Base-by-base conservation (phyloP, 768 basidiomycete species). In the Mycena sanguinolenta region DNA sequence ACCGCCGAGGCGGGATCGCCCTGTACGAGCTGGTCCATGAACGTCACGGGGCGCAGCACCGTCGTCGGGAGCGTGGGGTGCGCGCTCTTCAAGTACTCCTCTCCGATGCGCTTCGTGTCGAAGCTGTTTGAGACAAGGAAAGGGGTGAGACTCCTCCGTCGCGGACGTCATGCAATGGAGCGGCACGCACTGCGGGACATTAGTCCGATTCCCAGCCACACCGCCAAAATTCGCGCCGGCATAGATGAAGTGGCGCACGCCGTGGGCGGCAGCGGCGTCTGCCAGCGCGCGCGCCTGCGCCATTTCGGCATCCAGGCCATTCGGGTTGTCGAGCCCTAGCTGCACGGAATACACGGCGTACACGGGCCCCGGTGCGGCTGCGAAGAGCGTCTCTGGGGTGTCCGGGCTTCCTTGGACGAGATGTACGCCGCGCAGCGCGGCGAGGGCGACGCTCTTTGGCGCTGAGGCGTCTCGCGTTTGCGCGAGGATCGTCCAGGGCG, bases 261-360 rank as follows among this genome's bases (percentile, higher is more conserved):
- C 62, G n/a, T 63, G 61, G 1, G 36, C 58, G 12, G 68, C 68
- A 2, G 68, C 61, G 8, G 55, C 68, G 34, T 69, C 68, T 7
- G 68, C 68, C 3, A 69, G 62, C 21, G 28, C 28, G 12, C 54
- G 36, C 38, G 68, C 68, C 57, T 69, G 46, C 27, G 25, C 36
- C 32, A 58, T 25, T 36, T 69, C 67, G 16, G 44, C 55, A 6
- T 36, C 38, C 21, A 69, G 62, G 25, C 68, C 68, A 17, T 30
- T 7, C 38, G 58, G 69, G 38, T 69, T 70, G 34, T 70, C 69
- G 52, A 70, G 58, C 8, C 69, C 69, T 32, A 70, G 63, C 57
- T 70, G 69, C 39, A 70, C 69, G 28, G 69, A 70, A 46, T 65
- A 70, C 38, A 70, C 69, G 0, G 63, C 69, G 28, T 70, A 49